Conservation (phyloP, 805 yeast species). For the Jamesozyma spencerorum region DNA sequence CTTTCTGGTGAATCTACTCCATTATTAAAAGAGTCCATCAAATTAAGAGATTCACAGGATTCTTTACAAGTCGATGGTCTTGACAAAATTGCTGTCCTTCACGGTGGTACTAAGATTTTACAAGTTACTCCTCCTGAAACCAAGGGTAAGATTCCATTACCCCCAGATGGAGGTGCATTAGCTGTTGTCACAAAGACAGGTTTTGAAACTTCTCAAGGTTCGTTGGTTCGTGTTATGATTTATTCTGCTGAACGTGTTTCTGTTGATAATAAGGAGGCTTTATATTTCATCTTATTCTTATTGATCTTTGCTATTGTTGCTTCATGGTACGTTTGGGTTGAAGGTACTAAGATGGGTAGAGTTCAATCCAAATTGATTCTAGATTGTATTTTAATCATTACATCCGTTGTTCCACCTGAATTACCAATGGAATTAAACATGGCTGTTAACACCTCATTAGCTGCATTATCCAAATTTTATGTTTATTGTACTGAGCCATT, state of each 20-base stretch:
- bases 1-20: constrained; percentile 98
- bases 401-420: constrained; percentile 98
- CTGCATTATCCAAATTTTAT: constrained; percentile 77
- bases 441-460: constrained; percentile 91
- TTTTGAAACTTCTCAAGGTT: constrained; percentile 97
- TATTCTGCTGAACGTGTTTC: constrained; percentile 93
- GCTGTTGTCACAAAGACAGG: constrained; percentile 91
- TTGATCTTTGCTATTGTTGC: constrained; percentile 90
- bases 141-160: constrained; percentile 39
- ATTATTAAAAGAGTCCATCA: constrained; percentile 81
- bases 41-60: constrained; percentile 68
- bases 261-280: constrained; percentile 90
- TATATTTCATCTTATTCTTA: constrained; percentile 82
- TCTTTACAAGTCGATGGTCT: constrained; percentile 64
- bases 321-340: constrained; percentile 96
- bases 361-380: constrained; percentile 85
- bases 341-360: constrained; percentile 93
- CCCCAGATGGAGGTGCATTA: constrained; percentile 89
- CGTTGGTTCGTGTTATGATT: constrained; percentile 94
- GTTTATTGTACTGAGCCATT: constrained; percentile 97
- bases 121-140: constrained; percentile 72
- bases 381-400: constrained; percentile 90
- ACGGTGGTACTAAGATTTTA: constrained; percentile 93
- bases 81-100: constrained; percentile 81
- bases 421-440: constrained; percentile 97